These are phyloP conservation scores for Sorghum bicolor DNA, from an alignment of 176 grass and related monocot species.

Conservation along the genomic window DNA sequence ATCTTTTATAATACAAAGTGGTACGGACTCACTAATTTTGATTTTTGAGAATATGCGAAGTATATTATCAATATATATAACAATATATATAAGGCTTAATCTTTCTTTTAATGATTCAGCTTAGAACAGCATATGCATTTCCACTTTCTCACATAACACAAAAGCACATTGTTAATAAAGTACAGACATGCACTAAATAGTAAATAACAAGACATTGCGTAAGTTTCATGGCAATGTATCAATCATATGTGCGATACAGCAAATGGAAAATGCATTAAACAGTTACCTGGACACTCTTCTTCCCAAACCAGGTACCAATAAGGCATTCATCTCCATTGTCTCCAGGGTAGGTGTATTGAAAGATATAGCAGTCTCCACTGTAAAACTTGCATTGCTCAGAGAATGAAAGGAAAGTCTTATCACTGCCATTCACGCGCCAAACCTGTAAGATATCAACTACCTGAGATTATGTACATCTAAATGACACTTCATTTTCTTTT, in stretches of 20 bases:
- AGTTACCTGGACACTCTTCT: conserved; percentile 83
- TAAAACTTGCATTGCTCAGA: conserved; percentile 98
- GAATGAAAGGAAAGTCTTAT: conserved; percentile 80
- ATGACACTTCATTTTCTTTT: background rate
- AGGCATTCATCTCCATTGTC: conserved; percentile 81
- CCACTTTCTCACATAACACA: background rate
- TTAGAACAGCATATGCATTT: background rate
- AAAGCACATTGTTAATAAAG: background rate
- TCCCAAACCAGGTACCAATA: conserved; percentile 95
- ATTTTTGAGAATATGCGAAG: conserved; percentile 7
- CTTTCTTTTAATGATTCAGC: background rate
- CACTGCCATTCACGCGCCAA: conserved; percentile 81
- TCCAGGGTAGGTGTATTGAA: conserved; percentile 95
- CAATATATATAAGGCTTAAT: background rate
- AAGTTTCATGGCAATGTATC: background rate
- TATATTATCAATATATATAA: conserved; percentile 13
- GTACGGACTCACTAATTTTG: background rate
- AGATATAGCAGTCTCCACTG: conserved; percentile 95
- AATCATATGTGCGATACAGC: conserved; percentile 7
- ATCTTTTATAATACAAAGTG: background rate
- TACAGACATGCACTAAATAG: conserved; percentile 16
- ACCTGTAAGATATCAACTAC: conserved; percentile 48
- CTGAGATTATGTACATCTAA: conserved; percentile 25
- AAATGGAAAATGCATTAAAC: conserved; percentile 12
- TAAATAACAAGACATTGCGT: background rate